phyloP scores from a whole-genome alignment of 768 basidiomycete species.

The Agrocybe praecox region DNA sequence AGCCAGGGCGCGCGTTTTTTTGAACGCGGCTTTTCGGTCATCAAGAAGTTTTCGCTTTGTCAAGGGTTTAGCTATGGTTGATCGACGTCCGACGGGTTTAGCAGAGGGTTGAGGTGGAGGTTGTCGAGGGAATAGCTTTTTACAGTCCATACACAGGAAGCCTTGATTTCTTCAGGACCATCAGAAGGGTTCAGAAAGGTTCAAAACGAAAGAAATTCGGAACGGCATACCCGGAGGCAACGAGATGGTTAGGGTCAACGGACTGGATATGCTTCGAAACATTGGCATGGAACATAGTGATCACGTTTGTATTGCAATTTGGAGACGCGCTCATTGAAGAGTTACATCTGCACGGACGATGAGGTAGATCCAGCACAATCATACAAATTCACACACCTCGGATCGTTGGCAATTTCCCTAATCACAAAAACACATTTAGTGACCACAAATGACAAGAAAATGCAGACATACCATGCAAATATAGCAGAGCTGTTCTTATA shows the following conservation, averaged over 20 bases:
- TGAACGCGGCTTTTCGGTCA: constrained; percentile 49
- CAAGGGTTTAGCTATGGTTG: constrained; percentile 37
- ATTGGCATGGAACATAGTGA: constrained; percentile 59
- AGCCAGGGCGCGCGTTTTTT: constrained; percentile 37
- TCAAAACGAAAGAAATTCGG: neutral
- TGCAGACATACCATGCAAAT: constrained; percentile 46
- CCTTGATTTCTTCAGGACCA: constrained; percentile 45
- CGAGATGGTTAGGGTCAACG: constrained; percentile 64
- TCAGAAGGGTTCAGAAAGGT: constrained; percentile 3
- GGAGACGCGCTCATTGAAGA: constrained; percentile 48
- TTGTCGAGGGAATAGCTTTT: constrained; percentile 49
- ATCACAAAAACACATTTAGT: constrained; percentile 5
- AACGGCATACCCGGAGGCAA: constrained; percentile 57
- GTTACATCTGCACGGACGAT: constrained; percentile 46
- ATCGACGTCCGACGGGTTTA: constrained; percentile 38
- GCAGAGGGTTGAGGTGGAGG: constrained; percentile 43
- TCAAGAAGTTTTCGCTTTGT: constrained; percentile 49
- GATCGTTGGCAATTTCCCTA: constrained; percentile 71
- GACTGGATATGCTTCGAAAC: constrained; percentile 45
- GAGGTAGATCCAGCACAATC: constrained; percentile 5
- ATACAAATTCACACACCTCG: constrained; percentile 40
- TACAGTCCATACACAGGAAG: constrained; percentile 58
- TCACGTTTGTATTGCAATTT: constrained; percentile 48
- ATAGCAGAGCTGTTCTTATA: constrained; percentile 56
- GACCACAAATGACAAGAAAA: neutral